Evolutionary conservation across 495 filamentous ascomycete genomes (phyloP), one percentile per base, ranked within the genome.

Genomic region (Durotheca rogersii): DNA sequence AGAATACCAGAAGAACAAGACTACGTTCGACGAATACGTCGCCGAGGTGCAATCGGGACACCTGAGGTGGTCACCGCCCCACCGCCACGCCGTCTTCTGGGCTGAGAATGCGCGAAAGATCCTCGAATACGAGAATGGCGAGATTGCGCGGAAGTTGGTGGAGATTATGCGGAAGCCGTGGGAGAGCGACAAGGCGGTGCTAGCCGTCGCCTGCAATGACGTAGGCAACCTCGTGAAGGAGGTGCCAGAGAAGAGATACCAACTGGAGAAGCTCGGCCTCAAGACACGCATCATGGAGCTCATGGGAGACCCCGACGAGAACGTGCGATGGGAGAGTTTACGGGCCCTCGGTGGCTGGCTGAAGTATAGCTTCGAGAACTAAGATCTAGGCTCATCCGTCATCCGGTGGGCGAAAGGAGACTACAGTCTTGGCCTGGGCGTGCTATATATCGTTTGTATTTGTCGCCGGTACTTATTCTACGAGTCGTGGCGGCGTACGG

Each of bases 141-240:
- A 85, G 31, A 72, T 95, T 25, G 82, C 87, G 33, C 86, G 83
- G 68, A 89, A 90, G 69, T 74, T 98, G 12, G 87, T 87, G 3
- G 89, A 94, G 62, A 95, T 95, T 31, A 76, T 98, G 70, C 72
- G 77, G 20, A 90, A 94, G 74, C 69, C 77, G 18, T 96, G 90
- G 90, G 88, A 90, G 10, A 86, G 83, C 47, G 94, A 97, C 68
- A 96, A 95, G 75, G 87, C 93, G 60, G 92, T 97, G 15, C 77
- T 98, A 51, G 93, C 94, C 0, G 93, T 97, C 66, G 94, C 86
- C 15, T 96, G 90, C 69, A 96, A 96, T 62, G 93, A 98, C 67
- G 79, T 97, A 14, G 91, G 89, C 10, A 85, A 75, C 47, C 71
- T 98, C 42, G 92, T 98, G 17, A 90, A 87, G 61, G 90, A 94